Percentiles rank a stretch among this genome's conserved stretches.
phyloP scores from a whole-genome alignment of 345 rosid species.

The Rhodomyrtus tomentosa region DNA sequence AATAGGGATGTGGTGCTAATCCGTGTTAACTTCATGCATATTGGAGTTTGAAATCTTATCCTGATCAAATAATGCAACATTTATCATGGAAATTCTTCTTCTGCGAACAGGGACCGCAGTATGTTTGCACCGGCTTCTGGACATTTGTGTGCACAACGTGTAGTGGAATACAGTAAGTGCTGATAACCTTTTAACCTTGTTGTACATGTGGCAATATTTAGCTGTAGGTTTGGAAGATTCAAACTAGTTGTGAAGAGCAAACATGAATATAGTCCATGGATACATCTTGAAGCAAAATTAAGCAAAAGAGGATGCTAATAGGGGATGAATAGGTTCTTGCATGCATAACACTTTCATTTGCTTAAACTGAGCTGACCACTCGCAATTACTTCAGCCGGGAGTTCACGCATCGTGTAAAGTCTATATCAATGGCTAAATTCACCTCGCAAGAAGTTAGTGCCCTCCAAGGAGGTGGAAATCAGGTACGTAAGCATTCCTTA shows the following conservation, averaged over 20 bases:
- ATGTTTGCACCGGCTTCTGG: conserved; percentile 96
- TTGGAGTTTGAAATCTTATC: neutral
- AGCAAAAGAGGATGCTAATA: neutral
- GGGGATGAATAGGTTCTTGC: neutral
- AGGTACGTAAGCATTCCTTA: conserved; percentile 31
- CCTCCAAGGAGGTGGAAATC: conserved; percentile 92
- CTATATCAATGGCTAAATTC: conserved; percentile 91
- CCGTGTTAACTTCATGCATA: neutral
- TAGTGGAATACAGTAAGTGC: conserved; percentile 95
- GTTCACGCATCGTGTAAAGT: conserved; percentile 92
- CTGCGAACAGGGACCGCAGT: conserved; percentile 81
- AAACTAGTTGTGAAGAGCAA: neutral
- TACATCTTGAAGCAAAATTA: neutral
- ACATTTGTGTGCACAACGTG: conserved; percentile 92
- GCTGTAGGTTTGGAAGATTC: neutral
- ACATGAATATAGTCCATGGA: neutral
- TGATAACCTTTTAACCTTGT: neutral
- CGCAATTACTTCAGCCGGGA: conserved; percentile 54
- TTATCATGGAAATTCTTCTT: conserved; percentile 7
- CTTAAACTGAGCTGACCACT: neutral
- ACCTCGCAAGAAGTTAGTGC: conserved; percentile 75
- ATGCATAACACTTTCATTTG: neutral
- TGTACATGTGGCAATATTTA: neutral
- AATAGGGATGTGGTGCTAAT: neutral
- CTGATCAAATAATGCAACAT: neutral